A percentile compares a stretch with the other conserved stretches of the same genome.
These are phyloP conservation scores for Venustampulla echinocandica DNA, from an alignment of 495 filamentous ascomycete species.

Conservation along the genomic window DNA sequence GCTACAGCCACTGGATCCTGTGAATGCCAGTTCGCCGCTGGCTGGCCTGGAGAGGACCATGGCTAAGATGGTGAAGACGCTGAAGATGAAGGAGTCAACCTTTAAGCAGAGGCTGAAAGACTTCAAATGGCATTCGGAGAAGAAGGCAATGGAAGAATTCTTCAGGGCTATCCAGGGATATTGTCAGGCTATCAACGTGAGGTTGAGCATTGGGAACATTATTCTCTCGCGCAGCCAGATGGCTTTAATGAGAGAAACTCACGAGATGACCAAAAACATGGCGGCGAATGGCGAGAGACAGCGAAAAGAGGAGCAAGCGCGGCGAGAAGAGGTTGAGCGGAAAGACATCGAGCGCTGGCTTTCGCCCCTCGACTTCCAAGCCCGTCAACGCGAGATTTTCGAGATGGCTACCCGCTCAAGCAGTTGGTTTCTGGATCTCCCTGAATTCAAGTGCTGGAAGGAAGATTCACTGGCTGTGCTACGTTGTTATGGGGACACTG, in stretches of 20 bases:
- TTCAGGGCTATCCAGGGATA: neutral
- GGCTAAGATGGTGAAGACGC: conserved; percentile 1
- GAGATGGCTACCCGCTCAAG: conserved; percentile 6
- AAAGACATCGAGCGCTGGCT: conserved; percentile 15
- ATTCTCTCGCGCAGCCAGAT: no score
- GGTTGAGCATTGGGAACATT: neutral
- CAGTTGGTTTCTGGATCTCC: conserved; percentile 10
- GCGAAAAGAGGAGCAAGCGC: neutral
- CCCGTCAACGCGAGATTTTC: conserved; percentile 11
- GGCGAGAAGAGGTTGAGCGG: conserved; percentile 2
- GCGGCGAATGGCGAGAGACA: neutral
- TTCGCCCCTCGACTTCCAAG: conserved; percentile 13
- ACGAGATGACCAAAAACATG: neutral
- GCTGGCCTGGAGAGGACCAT: neutral
- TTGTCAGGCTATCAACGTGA: neutral
- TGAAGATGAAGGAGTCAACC: neutral
- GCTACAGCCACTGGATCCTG: conserved; percentile 1
- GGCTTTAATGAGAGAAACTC: no score
- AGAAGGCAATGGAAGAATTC: conserved; percentile 2
- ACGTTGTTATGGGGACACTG: conserved; percentile 19
- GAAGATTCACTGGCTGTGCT: conserved; percentile 11
- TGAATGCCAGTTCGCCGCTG: conserved; percentile 4
- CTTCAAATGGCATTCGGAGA: conserved; percentile 11
- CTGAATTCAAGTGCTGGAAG: conserved; percentile 21
- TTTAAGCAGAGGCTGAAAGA: neutral